phyloP scores from a whole-genome alignment of 2,329 filamentous ascomycete species.

The Fusarium austroafricanum region DNA sequence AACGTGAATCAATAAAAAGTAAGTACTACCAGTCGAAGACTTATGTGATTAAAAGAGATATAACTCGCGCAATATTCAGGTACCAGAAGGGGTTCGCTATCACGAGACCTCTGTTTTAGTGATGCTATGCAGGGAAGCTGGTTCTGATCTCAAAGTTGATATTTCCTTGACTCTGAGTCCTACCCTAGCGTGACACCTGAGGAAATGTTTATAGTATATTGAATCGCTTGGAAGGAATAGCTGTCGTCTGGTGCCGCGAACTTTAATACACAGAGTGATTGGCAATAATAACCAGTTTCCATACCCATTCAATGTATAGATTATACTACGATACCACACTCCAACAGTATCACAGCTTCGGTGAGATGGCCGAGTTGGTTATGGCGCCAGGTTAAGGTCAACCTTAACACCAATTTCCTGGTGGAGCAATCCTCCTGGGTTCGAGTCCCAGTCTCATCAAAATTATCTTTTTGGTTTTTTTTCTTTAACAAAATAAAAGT shows the following conservation, averaged over 20 bases:
- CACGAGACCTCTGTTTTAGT: neutral
- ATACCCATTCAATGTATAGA: neutral
- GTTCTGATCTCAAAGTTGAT: neutral
- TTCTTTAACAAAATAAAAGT: neutral
- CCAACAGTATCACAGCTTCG: slow-evolving; percentile 14
- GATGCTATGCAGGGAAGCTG: neutral
- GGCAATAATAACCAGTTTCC: neutral
- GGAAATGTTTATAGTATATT: too few species aligned
- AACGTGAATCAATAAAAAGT: neutral
- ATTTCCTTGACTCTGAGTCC: neutral
- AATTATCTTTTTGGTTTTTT: slow-evolving; percentile 11
- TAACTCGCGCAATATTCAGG: too few species aligned
- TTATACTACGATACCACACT: fast-evolving
- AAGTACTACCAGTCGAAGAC: neutral
- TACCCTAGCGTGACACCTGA: too few species aligned
- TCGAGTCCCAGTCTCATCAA: slow-evolving; percentile 48
- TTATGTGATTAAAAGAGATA: neutral
- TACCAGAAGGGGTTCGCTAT: neutral
- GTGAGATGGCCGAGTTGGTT: slow-evolving; percentile 48
- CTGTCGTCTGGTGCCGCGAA: neutral
- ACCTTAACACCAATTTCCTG: slow-evolving; percentile 45
- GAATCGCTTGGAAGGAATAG: neutral
- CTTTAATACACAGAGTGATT: neutral
- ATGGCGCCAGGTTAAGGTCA: slow-evolving; percentile 47
- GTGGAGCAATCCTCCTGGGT: slow-evolving; percentile 48